Conservation (phyloP, 495 filamentous ascomycete species). For the Daldinia loculata region DNA sequence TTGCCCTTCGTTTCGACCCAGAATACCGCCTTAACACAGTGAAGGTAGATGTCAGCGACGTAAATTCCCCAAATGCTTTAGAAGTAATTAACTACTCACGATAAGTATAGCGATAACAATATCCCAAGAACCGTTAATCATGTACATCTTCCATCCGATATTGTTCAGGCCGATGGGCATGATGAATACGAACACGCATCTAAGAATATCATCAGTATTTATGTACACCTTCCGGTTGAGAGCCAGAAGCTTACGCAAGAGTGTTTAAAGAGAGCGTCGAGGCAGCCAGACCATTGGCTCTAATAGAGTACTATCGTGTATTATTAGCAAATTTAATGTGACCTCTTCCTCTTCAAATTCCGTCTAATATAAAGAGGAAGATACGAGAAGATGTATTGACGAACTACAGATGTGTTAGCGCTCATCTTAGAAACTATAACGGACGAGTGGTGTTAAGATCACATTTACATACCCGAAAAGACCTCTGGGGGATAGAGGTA, state of each 20-base stretch:
- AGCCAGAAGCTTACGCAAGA: background rate
- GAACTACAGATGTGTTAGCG: background rate
- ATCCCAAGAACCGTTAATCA: conserved; percentile 48
- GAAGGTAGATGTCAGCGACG: background rate
- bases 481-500: conserved; percentile 57
- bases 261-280: background rate
- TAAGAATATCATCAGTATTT: conserved; percentile 7
- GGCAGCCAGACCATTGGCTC: background rate
- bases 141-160: conserved; percentile 50
- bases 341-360: background rate
- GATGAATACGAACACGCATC: conserved; percentile 55
- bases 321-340: background rate
- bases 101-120: conserved; percentile 43
- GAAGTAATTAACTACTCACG: conserved; percentile 13
- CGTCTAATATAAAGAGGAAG: background rate
- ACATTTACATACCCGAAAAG: conserved; percentile 32
- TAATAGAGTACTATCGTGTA: background rate
- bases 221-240: background rate
- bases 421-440: background rate
- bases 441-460: background rate
- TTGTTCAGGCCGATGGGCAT: conserved; percentile 57
- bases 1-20: conserved; percentile 49
- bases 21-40: conserved; percentile 21
- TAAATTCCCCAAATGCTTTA: background rate
- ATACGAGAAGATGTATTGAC: background rate